A percentile compares a stretch with the other conserved stretches of the same genome.
phyloP scores from a whole-genome alignment of 768 basidiomycete genomes.

The Serendipita sp. region DNA sequence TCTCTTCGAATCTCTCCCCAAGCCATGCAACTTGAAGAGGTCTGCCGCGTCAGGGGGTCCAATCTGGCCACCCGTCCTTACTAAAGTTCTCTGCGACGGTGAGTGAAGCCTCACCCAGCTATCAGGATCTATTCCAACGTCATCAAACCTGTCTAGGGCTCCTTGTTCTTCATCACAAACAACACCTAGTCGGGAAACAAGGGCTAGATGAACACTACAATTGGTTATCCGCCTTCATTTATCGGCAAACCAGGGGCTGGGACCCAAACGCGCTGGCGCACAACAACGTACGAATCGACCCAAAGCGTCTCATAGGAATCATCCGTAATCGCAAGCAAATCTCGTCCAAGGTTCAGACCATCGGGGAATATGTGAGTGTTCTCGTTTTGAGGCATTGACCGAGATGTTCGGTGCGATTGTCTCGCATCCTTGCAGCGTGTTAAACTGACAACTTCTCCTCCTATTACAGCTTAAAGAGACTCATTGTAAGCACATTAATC shows the following conservation, averaged over 20 bases:
- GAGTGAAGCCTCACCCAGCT: neutral
- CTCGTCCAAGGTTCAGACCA: constrained; percentile 2
- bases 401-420: neutral
- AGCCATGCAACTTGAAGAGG: neutral
- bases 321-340: constrained; percentile 5
- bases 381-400: neutral
- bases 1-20: neutral
- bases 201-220: constrained; percentile 4
- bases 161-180: constrained; percentile 2
- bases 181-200: neutral
- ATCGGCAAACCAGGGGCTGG: neutral
- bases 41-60: constrained; percentile 2
- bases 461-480: neutral
- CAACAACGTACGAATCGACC: neutral
- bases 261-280: neutral
- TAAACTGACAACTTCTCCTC: neutral
- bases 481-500: neutral
- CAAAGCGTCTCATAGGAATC: neutral
- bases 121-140: too few species aligned
- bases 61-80: neutral
- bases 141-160: neutral
- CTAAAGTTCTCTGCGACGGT: constrained; percentile 2
- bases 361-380: constrained; percentile 4
- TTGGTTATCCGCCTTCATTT: constrained; percentile 1
- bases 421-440: neutral